Percentiles rank a stretch among this genome's conserved stretches.
Conservation (phyloP, 106 monocot species). For the Dioscorea zingiberensis region DNA sequence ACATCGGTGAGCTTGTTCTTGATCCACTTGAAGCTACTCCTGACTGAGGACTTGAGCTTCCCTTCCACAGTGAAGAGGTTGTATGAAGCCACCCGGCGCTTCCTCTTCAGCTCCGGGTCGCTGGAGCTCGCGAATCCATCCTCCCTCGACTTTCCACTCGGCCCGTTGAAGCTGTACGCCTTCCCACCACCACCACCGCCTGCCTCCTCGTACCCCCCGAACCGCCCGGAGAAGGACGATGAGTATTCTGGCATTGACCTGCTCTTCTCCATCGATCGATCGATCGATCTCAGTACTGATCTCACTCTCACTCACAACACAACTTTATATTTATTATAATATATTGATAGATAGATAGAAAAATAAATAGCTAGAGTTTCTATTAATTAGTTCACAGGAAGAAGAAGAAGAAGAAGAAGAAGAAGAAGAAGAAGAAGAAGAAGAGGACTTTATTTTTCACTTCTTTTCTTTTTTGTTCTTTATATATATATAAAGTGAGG, state of each 20-base stretch:
- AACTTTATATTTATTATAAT: no score
- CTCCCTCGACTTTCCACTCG: slow-evolving; percentile 15
- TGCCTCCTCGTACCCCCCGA: slow-evolving; percentile 29
- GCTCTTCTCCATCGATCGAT: slow-evolving; percentile 50
- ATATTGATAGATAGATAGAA: no score
- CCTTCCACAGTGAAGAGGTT: slow-evolving; percentile 47
- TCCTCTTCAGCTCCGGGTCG: slow-evolving; percentile 54
- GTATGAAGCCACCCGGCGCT: slow-evolving; percentile 52
- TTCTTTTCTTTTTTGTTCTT: no score
- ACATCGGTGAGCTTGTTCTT: slow-evolving; percentile 59
- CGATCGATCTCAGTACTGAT: no score
- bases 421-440: no score
- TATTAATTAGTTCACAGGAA: no score
- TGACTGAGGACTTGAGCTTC: slow-evolving; percentile 45
- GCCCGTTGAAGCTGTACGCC: slow-evolving; percentile 70
- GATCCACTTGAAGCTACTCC: slow-evolving; percentile 67
- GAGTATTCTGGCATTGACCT: slow-evolving; percentile 28
- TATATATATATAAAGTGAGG: no score
- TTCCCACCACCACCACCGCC: slow-evolving; percentile 17
- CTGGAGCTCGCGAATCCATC: slow-evolving; percentile 11
- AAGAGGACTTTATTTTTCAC: no score
- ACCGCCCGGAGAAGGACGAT: slow-evolving; percentile 21
- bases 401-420: no score
- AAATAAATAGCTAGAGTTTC: no score
- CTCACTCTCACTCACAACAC: no score